A percentile compares a stretch with the other conserved stretches of the same genome.
phyloP scores from a whole-genome alignment of 1,284 basidiomycete species.

The Fomitopsis schrenkii region DNA sequence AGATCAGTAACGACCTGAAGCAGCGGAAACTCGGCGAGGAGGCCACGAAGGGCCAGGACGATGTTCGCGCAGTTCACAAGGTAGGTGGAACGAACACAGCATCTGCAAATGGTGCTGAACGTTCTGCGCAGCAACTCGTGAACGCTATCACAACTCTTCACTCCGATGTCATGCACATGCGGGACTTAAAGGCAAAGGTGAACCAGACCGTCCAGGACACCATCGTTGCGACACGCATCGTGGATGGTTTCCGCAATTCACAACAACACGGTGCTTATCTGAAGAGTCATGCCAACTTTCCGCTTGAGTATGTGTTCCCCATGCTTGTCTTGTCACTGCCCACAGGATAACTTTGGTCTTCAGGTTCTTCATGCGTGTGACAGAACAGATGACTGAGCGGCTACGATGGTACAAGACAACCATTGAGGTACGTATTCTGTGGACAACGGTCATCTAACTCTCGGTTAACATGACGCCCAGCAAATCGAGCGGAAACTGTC shows the following conservation, averaged over 20 bases:
- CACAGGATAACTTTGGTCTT: background rate
- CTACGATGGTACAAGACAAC: constrained; percentile 75
- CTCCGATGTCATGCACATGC: constrained; percentile 60
- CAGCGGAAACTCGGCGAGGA: constrained; percentile 73
- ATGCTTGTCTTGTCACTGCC: background rate
- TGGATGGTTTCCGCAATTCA: constrained; percentile 72
- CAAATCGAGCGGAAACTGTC: constrained; percentile 80
- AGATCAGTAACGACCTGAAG: constrained; percentile 75
- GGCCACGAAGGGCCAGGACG: constrained; percentile 65
- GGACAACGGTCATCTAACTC: too few relatives aligned
- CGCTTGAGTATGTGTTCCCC: constrained; percentile 59
- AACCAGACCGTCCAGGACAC: constrained; percentile 77
- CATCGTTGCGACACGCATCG: constrained; percentile 65
- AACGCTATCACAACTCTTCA: constrained; percentile 60
- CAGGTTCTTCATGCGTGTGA: constrained; percentile 73
- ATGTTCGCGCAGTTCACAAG: constrained; percentile 63
- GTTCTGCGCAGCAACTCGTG: constrained; percentile 48
- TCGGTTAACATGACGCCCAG: constrained; percentile 32
- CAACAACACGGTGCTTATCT: constrained; percentile 64
- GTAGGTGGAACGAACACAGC: constrained; percentile 29
- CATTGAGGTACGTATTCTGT: constrained; percentile 55
- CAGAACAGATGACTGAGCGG: constrained; percentile 67
- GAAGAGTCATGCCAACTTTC: constrained; percentile 74
- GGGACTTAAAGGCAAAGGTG: constrained; percentile 65
- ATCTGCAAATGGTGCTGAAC: background rate